Base-by-base conservation (phyloP, 148 eudicot species). In the Agrostemma githago region DNA sequence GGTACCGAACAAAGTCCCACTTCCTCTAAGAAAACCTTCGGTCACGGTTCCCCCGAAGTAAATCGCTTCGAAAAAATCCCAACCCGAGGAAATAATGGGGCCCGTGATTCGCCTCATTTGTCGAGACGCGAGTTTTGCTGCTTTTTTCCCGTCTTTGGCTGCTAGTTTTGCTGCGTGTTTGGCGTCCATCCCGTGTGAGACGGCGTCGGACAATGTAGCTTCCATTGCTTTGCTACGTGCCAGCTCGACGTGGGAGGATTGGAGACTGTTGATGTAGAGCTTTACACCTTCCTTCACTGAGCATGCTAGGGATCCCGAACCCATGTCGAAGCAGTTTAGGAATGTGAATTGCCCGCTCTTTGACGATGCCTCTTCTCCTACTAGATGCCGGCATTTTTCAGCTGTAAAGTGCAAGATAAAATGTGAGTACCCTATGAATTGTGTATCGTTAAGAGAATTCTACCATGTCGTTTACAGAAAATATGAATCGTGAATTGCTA, bases 51-150 rank as follows among this genome's bases (percentile, higher is more conserved):
- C 93, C 6, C 96, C 93, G 66, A 58, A 86, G 74, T 92, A 92
- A 59, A 90, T 65, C 34, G 96, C 92, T 83, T 91, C 98, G 54
- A 92, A 89, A 76, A 92, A 90, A 80, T 92, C 98, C 98, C 93
- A 90, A 8, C 88, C 98, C 1, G 89, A 82, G 39, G 93, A 83
- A 68, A 92, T 76, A 17, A 92, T 81, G 2, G 98, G 98, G 8
- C 93, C 98, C 14, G 83, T 85, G 4, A 90, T 85, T 68, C 91
- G 86, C 62, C 87, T 90, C 66, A 82, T 86, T 79, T 89, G 54
- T 16, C 88, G 79, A 40, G 86, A 80, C 8, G 98, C 98, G 14
- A 86, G 46, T 74, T 88, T 89, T 7, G 93, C 98, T 2, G 96
- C 96, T 74, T 89, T 89, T 56, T 79, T 80, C 61, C 92, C 96